These are phyloP conservation scores for Coniochaeta ligniaria DNA, from an alignment of 2,329 filamentous ascomycete genomes.

Conservation along the genomic window DNA sequence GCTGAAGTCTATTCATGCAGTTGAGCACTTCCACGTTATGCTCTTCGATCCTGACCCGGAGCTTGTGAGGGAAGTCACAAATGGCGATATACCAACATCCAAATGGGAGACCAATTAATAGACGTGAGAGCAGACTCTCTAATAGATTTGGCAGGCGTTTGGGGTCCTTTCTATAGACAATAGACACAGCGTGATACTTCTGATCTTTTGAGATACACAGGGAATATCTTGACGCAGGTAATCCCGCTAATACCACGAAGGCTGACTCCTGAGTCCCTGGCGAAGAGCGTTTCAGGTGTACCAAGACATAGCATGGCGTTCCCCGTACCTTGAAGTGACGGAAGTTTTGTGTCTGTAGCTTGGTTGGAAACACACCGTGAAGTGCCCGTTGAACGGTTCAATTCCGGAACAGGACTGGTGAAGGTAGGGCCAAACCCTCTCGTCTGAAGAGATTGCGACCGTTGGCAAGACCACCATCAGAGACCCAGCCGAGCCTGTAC, in stretches of 20 bases:
- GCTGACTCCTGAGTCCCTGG: neutral
- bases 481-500: neutral
- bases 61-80: constrained; percentile 65
- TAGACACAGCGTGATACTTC: neutral
- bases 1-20: constrained; percentile 75
- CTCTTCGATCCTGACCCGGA: constrained; percentile 65
- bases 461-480: neutral
- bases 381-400: no score
- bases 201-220: neutral
- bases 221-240: neutral
- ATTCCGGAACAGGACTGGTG: no score
- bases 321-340: no score
- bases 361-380: no score
- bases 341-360: no score
- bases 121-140: neutral
- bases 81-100: constrained; percentile 63
- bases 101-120: constrained; percentile 24
- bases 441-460: no score
- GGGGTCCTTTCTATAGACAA: neutral
- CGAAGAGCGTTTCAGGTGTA: neutral
- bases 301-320: no score
- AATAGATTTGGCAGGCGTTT: neutral
- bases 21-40: constrained; percentile 97
- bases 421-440: no score
- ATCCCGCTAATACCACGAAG: neutral